A percentile compares a stretch with the other conserved stretches of the same genome.
phyloP scores from a whole-genome alignment of 164 flowering plant species.

The Vitis amurensis region DNA sequence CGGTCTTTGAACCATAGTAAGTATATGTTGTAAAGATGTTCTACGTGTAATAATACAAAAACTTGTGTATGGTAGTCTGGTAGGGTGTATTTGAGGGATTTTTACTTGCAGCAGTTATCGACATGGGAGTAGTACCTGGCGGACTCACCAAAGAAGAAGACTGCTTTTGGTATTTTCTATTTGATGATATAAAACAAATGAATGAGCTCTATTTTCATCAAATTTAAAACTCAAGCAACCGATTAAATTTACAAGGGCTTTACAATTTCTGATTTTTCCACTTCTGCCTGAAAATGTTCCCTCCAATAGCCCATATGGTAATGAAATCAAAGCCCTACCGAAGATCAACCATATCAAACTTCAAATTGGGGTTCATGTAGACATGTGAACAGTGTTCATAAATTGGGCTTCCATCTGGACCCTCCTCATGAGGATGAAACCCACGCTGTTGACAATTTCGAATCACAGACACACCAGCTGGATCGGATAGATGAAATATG shows the following conservation, averaged over 20 bases:
- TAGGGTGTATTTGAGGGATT: no score
- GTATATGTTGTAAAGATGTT: no score
- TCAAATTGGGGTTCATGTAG: conserved; percentile 67
- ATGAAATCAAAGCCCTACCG: conserved; percentile 32
- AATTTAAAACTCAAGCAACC: neutral
- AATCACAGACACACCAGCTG: conserved; percentile 74
- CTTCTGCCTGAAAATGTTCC: neutral
- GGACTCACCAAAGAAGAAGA: neutral
- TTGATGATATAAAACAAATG: neutral
- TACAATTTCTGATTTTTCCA: no score
- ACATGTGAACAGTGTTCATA: conserved; percentile 97
- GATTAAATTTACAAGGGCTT: neutral
- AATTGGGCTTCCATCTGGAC: conserved; percentile 77
- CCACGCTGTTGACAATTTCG: conserved; percentile 90
- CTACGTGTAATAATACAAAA: no score
- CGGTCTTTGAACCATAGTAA: no score
- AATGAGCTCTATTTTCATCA: neutral
- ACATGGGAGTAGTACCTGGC: neutral
- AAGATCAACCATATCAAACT: conserved; percentile 81
- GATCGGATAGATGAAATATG: conserved; percentile 95
- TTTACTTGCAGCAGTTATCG: neutral
- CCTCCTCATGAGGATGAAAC: conserved; percentile 98
- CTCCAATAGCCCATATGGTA: neutral
- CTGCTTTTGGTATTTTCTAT: neutral
- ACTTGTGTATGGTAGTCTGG: no score